These are phyloP conservation scores for Lepidium aucheri DNA, from an alignment of 345 rosid genomes.

Conservation along the genomic window DNA sequence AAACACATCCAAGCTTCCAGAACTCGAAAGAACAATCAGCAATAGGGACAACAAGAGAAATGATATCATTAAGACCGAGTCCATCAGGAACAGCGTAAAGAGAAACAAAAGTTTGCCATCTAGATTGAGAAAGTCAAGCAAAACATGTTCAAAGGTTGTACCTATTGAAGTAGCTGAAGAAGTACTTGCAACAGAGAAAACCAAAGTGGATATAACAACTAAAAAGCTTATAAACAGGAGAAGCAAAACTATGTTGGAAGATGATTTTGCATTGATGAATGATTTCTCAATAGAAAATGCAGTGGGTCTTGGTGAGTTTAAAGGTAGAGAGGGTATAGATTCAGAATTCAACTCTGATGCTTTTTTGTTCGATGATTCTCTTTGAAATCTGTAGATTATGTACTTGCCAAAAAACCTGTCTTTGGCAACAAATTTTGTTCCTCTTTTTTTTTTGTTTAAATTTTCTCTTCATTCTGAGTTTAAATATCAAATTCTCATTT, in stretches of 20 bases:
- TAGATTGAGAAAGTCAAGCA: conserved; percentile 32
- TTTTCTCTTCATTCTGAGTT: not conserved
- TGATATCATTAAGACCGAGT: not conserved
- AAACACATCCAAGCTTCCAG: conserved; percentile 25
- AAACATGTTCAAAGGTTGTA: conserved; percentile 26
- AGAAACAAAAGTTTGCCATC: conserved; percentile 29
- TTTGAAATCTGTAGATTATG: not conserved
- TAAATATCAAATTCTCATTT: not conserved
- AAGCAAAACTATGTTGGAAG: conserved; percentile 24
- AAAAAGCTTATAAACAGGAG: conserved; percentile 6
- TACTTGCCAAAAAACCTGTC: not conserved
- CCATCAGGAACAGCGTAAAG: conserved; percentile 13
- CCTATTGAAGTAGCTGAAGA: conserved; percentile 27
- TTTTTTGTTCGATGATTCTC: conserved; percentile 32
- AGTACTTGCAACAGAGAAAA: not conserved
- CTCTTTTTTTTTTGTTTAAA: not conserved
- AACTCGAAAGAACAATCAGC: conserved; percentile 20
- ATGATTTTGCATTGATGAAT: conserved; percentile 26
- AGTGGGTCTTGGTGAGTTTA: conserved; percentile 42
- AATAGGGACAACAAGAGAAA: conserved; percentile 4
- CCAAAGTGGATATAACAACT: conserved; percentile 1
- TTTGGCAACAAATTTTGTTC: conserved; percentile 13
- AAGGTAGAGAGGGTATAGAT: conserved; percentile 50
- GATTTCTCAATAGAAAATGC: conserved; percentile 37
- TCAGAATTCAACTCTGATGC: conserved; percentile 30